Conservation (phyloP, 441 rosid species). For the Gossypium davidsonii region DNA sequence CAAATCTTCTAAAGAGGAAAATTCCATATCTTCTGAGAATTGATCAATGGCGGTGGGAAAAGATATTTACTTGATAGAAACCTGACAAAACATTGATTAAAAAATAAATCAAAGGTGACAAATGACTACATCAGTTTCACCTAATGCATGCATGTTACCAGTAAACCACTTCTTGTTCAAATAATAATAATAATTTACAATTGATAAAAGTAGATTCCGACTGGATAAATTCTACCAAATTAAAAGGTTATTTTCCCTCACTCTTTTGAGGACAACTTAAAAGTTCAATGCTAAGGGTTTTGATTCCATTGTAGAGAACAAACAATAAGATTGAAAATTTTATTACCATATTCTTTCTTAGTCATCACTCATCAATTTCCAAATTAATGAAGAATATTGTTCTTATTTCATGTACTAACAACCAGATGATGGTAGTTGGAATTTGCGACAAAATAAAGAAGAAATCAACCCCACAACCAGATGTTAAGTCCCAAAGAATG, state of each 20-base stretch:
- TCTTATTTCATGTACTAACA: constrained; percentile 7
- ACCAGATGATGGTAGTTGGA: constrained; percentile 14
- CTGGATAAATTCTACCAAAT: constrained; percentile 5
- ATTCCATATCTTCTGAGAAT: not conserved
- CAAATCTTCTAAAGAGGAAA: not conserved
- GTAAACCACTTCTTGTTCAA: constrained; percentile 1
- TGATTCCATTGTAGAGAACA: constrained; percentile 4
- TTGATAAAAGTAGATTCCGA: constrained; percentile 5
- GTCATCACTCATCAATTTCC: not conserved
- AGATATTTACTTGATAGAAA: not conserved
- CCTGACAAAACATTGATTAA: not conserved
- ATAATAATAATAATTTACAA: not conserved
- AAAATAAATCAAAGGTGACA: not conserved
- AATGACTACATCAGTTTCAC: constrained; percentile 5
- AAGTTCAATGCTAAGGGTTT: not conserved
- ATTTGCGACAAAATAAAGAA: not conserved
- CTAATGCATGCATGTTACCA: constrained; percentile 21
- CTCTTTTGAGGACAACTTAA: not conserved
- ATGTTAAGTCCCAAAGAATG: constrained; percentile 13
- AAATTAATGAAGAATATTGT: not conserved
- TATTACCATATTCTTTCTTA: not conserved
- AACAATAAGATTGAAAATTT: not conserved
- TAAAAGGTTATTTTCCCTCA: constrained; percentile 3
- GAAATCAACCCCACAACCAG: constrained; percentile 6
- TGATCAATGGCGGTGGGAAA: not conserved